Conservation (phyloP, 1,139 yeast genomes). For the Lodderomyces elongisporus region DNA sequence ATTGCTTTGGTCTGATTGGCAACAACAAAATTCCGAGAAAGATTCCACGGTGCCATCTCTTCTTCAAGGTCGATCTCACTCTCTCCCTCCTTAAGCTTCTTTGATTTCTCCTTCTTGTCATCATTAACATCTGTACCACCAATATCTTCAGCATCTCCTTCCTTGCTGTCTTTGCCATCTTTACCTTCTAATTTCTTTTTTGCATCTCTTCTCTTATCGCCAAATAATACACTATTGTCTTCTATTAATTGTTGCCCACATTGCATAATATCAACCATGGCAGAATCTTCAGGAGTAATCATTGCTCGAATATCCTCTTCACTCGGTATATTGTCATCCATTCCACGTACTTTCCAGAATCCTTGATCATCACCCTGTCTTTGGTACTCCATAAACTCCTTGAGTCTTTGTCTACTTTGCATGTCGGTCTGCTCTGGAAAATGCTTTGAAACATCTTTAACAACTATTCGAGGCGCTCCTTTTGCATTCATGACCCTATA, state of each 20-base stretch:
- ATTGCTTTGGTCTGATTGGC: slow-evolving; percentile 97
- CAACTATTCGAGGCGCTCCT: slow-evolving; percentile 71
- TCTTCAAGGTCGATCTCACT: slow-evolving; percentile 61
- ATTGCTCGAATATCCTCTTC: slow-evolving; percentile 79
- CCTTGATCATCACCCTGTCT: slow-evolving; percentile 95
- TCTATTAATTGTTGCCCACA: slow-evolving; percentile 83
- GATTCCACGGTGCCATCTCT: slow-evolving; percentile 91
- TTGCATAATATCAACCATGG: slow-evolving; percentile 87
- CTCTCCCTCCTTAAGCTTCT: slow-evolving; percentile 22
- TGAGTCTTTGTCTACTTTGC: slow-evolving; percentile 92
- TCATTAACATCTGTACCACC: slow-evolving; percentile 18
- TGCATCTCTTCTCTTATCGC: slow-evolving; percentile 17
- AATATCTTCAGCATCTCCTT: slow-evolving; percentile 18
- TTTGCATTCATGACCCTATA: slow-evolving; percentile 78
- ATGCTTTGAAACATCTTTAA: slow-evolving; percentile 84
- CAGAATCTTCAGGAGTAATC: slow-evolving; percentile 89
- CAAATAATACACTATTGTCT: slow-evolving; percentile 57
- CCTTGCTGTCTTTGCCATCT: slow-evolving; percentile 11
- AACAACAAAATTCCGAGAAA: slow-evolving; percentile 81
- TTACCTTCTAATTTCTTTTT: slow-evolving; percentile 19
- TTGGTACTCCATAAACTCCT: slow-evolving; percentile 98
- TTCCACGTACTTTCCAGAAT: slow-evolving; percentile 81
- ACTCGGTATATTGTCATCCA: slow-evolving; percentile 56
- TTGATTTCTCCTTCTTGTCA: slow-evolving; percentile 15
- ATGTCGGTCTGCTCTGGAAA: slow-evolving; percentile 97